Evolutionary conservation across 306 rosid genomes (phyloP).

Genomic region (Lagenaria siceraria): DNA sequence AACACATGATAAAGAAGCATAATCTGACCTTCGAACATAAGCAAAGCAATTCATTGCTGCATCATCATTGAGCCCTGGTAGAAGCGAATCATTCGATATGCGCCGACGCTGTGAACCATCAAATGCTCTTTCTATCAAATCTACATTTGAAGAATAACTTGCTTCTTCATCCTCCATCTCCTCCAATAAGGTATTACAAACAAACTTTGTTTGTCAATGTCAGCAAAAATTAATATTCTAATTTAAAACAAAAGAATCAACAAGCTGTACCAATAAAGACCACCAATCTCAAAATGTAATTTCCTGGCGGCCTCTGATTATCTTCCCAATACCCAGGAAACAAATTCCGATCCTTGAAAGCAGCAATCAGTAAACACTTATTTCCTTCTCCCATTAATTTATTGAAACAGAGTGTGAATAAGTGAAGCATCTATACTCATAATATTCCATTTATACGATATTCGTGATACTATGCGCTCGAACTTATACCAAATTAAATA

Average conservation of each 20-base stretch:
- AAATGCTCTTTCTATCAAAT: constrained; percentile 16
- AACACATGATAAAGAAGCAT: constrained; percentile 46
- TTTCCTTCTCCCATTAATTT: constrained; percentile 17
- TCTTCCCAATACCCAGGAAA: constrained; percentile 16
- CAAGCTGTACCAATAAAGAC: not conserved
- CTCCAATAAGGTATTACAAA: not conserved
- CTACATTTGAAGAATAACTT: not conserved
- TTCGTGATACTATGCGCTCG: not conserved
- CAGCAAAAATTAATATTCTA: constrained; percentile 14
- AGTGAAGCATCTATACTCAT: constrained; percentile 1
- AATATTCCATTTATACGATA: constrained; percentile 5
- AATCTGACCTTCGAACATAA: constrained; percentile 53
- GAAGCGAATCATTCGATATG: constrained; percentile 60
- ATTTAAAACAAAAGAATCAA: constrained; percentile 6
- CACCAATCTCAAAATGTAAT: not conserved
- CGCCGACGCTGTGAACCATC: constrained; percentile 35
- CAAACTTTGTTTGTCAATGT: constrained; percentile 19
- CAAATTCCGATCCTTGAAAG: constrained; percentile 25
- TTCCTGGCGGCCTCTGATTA: not conserved
- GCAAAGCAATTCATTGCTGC: constrained; percentile 74
- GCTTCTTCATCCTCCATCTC: constrained; percentile 1
- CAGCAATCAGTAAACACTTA: constrained; percentile 30
- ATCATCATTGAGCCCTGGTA: constrained; percentile 80
- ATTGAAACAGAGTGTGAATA: constrained; percentile 2
- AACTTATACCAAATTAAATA: not conserved